Conservation (phyloP, 2,329 filamentous ascomycete species). For the Periconia digitata region DNA sequence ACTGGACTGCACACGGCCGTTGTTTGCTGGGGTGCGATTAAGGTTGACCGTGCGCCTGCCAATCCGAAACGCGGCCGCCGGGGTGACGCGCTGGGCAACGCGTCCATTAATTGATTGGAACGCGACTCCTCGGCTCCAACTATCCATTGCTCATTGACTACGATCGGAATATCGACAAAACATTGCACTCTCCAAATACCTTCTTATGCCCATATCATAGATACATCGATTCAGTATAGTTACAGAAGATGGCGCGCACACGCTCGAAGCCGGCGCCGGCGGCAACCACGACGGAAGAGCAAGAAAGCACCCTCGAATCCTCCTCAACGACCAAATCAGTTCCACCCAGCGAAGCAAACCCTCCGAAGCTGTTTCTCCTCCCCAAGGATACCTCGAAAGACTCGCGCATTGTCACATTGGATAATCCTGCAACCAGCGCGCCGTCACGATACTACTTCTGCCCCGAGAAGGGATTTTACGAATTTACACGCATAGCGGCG, state of each 20-base stretch:
- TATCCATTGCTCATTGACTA: too few relatives aligned
- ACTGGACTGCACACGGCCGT: constrained; percentile 11
- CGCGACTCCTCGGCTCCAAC: constrained; percentile 1
- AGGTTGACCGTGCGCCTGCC: constrained; percentile 21
- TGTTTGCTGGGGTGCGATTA: constrained; percentile 23
- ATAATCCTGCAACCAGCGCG: constrained; percentile 54
- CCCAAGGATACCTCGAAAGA: constrained; percentile 55
- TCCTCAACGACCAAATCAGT: constrained; percentile 30
- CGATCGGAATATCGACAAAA: neutral
- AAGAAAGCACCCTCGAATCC: constrained; percentile 23
- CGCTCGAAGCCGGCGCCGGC: constrained; percentile 35
- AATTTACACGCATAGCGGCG: constrained; percentile 61
- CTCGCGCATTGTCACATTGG: constrained; percentile 58
- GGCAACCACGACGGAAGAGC: constrained; percentile 7
- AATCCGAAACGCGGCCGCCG: constrained; percentile 33
- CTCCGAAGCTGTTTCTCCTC: constrained; percentile 59
- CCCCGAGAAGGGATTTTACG: constrained; percentile 59
- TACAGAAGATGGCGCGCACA: constrained; percentile 35
- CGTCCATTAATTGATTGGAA: constrained; percentile 16
- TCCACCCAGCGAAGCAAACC: constrained; percentile 41
- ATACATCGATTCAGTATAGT: neutral
- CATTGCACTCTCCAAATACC: neutral
- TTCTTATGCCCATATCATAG: neutral
- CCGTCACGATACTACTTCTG: constrained; percentile 61
- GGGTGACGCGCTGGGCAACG: constrained; percentile 31